phyloP scores from a whole-genome alignment of 768 basidiomycete genomes.

The Russula lepida region DNA sequence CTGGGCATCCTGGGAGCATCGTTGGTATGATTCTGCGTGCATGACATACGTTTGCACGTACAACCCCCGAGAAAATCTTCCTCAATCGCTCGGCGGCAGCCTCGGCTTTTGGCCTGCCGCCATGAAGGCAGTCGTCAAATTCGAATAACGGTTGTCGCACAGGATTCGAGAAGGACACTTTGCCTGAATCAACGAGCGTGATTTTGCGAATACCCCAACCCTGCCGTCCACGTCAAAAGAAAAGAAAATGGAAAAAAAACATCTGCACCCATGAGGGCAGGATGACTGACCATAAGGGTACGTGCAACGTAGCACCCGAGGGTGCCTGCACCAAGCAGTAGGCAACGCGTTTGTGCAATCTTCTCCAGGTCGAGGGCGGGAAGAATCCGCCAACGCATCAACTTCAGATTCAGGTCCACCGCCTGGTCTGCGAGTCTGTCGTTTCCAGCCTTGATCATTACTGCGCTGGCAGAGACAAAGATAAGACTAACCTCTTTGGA shows the following conservation, averaged over 20 bases:
- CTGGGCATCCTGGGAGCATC: constrained; percentile 54
- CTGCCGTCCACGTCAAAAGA: constrained; percentile 32
- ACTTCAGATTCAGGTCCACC: constrained; percentile 93
- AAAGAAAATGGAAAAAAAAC: not conserved
- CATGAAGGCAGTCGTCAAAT: constrained; percentile 86
- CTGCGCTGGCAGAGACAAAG: not conserved
- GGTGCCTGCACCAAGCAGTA: constrained; percentile 92
- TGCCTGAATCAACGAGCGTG: constrained; percentile 84
- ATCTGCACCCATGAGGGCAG: not conserved
- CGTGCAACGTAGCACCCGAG: constrained; percentile 94
- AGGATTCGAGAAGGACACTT: constrained; percentile 94
- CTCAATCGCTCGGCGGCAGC: constrained; percentile 80
- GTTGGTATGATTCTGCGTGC: not conserved
- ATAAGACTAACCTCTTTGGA: constrained; percentile 51
- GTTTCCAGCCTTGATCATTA: not conserved
- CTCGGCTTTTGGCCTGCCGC: constrained; percentile 89
- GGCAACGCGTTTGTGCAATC: constrained; percentile 67
- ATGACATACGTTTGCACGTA: constrained; percentile 34
- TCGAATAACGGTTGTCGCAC: constrained; percentile 95
- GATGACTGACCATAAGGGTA: constrained; percentile 67
- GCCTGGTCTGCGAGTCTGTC: constrained; percentile 86
- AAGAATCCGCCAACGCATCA: constrained; percentile 96
- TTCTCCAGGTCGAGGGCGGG: constrained; percentile 85
- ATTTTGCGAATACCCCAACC: constrained; percentile 95
- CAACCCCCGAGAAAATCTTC: constrained; percentile 90